Base-by-base conservation (phyloP, 2,329 filamentous ascomycete species). In the Epichloe festucae region DNA sequence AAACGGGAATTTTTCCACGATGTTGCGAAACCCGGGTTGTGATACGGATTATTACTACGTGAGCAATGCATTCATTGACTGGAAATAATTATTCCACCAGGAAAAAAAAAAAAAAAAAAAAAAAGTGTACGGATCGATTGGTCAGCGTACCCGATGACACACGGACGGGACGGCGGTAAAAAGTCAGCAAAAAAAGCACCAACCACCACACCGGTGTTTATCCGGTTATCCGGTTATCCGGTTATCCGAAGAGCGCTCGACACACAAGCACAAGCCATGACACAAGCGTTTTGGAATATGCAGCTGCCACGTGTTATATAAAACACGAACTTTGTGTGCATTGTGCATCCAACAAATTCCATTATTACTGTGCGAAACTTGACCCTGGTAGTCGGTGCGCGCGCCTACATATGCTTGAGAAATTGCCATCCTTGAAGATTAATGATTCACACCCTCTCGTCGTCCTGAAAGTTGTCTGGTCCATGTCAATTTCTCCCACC, bases 101-200 rank as follows among this genome's bases (percentile, higher is more conserved):
- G 45, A 4, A 23, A 5, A 41, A 27, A 38, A 39, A 19, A 21
- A 4, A 4, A 4, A 21, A 21, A 21, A 21, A 21, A 43, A 43
- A 42, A 38, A 38, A 39, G 19, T 27, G 19, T 21, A 27, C 8
- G 31, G 36, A 17, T 51, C 34, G 52, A 49, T 54, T 54, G 52
- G 52, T 49, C 49, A 51, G 52, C 43, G 10, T 5, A 19, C 15
- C 38, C 41, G 15, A 17, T 39, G 38, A 40, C 17, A 15, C 14
- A 31, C 27, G 27, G 27, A 10, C 8, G 27, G 2, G 23, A 2
- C 19, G 19, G 10, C 27, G 27, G 27, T 11, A 4, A 27, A 27
- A 27, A 10, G 7, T 31, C 27, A 31, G 38, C 38, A 7, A 40
- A 40, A 39, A 39, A 39, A 6, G 6, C 17, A 40, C 17, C 38